Conservation (phyloP, 495 filamentous ascomycete species). For the Penicillium verhagenii region DNA sequence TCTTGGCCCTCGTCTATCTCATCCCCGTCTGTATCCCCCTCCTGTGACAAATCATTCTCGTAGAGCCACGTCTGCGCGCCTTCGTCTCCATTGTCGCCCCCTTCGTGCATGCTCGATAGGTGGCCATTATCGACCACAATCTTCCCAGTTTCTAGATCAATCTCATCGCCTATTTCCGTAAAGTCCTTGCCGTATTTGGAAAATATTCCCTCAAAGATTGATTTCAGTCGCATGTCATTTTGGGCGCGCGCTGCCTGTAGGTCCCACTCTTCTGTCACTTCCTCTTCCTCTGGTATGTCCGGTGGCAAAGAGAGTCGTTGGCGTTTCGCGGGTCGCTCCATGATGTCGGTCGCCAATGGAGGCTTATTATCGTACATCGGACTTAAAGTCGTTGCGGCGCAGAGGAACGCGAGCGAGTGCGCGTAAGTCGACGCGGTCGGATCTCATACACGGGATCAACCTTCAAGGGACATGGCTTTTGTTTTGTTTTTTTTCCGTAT, state of each 20-base stretch:
- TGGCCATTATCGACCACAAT: slow-evolving; percentile 90
- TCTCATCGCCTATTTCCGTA: slow-evolving; percentile 74
- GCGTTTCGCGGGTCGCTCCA: slow-evolving; percentile 61
- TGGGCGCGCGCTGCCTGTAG: slow-evolving; percentile 57
- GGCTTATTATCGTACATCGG: slow-evolving; percentile 4
- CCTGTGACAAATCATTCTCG: slow-evolving; percentile 7
- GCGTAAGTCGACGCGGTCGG: background rate
- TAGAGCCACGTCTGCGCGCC: slow-evolving; percentile 15
- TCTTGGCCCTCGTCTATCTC: background rate
- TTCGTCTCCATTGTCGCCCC: slow-evolving; percentile 45
- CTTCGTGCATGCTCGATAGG: slow-evolving; percentile 55
- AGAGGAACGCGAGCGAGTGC: too few relatives aligned
- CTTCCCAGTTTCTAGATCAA: slow-evolving; percentile 72
- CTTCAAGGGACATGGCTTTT: background rate
- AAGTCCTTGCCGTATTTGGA: slow-evolving; percentile 85
- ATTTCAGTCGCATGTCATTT: slow-evolving; percentile 69
- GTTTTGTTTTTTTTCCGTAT: too few relatives aligned
- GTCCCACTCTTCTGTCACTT: slow-evolving; percentile 35
- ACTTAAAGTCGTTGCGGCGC: background rate
- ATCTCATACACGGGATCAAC: background rate
- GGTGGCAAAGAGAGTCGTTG: slow-evolving; percentile 45
- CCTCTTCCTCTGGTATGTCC: slow-evolving; percentile 45
- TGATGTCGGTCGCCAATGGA: slow-evolving; percentile 19
- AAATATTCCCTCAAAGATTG: slow-evolving; percentile 81
- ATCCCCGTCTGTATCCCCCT: background rate